Evolutionary conservation across 140 eudicot genomes (phyloP).

Genomic region (Eryngium alpinum): DNA sequence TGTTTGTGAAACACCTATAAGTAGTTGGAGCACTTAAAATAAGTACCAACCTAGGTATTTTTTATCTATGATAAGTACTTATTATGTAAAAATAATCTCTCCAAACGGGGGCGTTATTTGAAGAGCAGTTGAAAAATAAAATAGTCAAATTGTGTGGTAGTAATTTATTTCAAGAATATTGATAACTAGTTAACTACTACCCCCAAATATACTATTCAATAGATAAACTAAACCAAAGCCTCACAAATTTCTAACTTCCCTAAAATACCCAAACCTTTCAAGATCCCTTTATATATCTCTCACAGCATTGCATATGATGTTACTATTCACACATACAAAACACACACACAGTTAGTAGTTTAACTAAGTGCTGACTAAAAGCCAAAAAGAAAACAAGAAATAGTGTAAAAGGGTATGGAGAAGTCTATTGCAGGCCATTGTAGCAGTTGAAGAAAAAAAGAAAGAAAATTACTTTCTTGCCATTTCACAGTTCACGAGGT

Average conservation of each 20-base stretch:
- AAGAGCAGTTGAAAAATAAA: no score
- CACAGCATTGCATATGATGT: background rate
- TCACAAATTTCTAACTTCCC: background rate
- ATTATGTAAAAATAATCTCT: no score
- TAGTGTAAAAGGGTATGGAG: background rate
- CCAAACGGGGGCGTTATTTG: no score
- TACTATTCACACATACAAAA: background rate
- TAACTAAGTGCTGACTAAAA: no score
- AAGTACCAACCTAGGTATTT: no score
- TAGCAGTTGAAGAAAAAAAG: conserved; percentile 9
- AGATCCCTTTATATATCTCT: background rate
- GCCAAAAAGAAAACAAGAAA: no score
- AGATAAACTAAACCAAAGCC: conserved; percentile 6
- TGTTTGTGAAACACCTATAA: no score
- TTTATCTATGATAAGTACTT: no score
- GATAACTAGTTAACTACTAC: background rate
- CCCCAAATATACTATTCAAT: background rate
- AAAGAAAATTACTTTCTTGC: background rate
- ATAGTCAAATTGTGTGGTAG: background rate
- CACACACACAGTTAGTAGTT: background rate
- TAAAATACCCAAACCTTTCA: background rate
- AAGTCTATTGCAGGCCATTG: background rate
- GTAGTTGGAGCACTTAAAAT: no score
- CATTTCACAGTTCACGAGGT: conserved; percentile 5
- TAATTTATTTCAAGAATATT: background rate